Percentiles rank a stretch among this genome's conserved stretches.
Evolutionary conservation across 1,139 yeast species (phyloP).

Genomic region (Geotrichum fermentans): DNA sequence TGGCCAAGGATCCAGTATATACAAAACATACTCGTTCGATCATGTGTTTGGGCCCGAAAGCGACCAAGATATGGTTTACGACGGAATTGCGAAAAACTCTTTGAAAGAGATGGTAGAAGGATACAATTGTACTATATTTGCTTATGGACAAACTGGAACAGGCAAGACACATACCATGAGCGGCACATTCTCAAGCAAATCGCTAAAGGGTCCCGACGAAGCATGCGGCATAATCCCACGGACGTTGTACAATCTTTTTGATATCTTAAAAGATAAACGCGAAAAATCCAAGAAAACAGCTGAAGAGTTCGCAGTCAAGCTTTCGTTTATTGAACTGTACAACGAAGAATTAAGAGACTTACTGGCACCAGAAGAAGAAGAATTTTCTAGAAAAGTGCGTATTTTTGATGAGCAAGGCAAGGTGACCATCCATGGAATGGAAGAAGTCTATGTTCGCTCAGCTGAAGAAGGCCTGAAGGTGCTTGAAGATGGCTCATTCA

Average conservation of each 20-base stretch:
- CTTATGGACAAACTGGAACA: conserved; percentile 88
- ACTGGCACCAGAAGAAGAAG: conserved; percentile 33
- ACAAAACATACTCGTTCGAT: conserved; percentile 61
- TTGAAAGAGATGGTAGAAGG: conserved; percentile 58
- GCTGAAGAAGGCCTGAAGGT: conserved; percentile 44
- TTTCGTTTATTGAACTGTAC: conserved; percentile 68
- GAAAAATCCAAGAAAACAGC: conserved; percentile 2
- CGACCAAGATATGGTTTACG: conserved; percentile 57
- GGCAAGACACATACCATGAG: conserved; percentile 75
- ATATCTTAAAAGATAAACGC: conserved; percentile 45
- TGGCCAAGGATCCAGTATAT: conserved; percentile 22
- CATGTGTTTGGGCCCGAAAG: conserved; percentile 71
- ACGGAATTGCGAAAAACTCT: conserved; percentile 55
- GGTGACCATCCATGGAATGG: conserved; percentile 47
- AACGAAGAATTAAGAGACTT: conserved; percentile 69
- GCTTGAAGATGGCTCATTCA: conserved; percentile 48
- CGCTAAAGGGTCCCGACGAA: conserved; percentile 72
- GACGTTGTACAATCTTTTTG: conserved; percentile 50
- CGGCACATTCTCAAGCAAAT: conserved; percentile 8
- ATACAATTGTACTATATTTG: conserved; percentile 62
- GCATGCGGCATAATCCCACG: conserved; percentile 67
- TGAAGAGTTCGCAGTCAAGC: conserved; percentile 54
- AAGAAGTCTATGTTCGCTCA: conserved; percentile 42
- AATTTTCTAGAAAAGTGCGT: conserved; percentile 37
- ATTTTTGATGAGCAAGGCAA: conserved; percentile 42